Percentiles rank a stretch among this genome's conserved stretches.
These are phyloP conservation scores for Fusarium decemcellulare DNA, from an alignment of 2,329 filamentous ascomycete species.

Conservation along the genomic window DNA sequence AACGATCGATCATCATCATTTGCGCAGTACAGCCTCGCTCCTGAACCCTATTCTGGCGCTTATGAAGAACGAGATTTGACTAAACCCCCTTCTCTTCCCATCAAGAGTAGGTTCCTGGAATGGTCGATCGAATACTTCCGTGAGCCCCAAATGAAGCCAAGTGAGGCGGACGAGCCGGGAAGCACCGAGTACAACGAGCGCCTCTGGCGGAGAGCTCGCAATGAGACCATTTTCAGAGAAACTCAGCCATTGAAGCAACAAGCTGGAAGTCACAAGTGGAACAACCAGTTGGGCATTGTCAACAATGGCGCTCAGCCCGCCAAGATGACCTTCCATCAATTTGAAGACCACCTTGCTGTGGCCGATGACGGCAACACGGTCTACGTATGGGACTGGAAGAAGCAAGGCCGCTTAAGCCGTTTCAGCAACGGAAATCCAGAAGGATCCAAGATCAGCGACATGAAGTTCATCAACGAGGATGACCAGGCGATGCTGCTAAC, in stretches of 20 bases:
- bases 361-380: slow-evolving; percentile 94
- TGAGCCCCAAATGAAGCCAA: slow-evolving; percentile 97
- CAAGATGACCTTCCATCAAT: slow-evolving; percentile 97
- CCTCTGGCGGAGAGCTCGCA: slow-evolving; percentile 91
- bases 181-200: slow-evolving; percentile 97
- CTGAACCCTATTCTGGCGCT: slow-evolving; percentile 83
- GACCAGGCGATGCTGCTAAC: slow-evolving; percentile 96
- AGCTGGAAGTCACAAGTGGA: slow-evolving; percentile 90
- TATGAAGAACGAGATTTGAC: slow-evolving; percentile 75
- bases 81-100: slow-evolving; percentile 75
- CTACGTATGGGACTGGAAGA: slow-evolving; percentile 94
- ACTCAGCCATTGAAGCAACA: slow-evolving; percentile 95
- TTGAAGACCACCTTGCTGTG: slow-evolving; percentile 94
- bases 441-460: slow-evolving; percentile 92
- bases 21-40: slow-evolving; percentile 82
- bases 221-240: slow-evolving; percentile 91
- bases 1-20: slow-evolving; percentile 73
- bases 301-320: slow-evolving; percentile 91
- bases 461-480: slow-evolving; percentile 98
- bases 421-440: slow-evolving; percentile 96
- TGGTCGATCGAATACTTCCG: slow-evolving; percentile 99
- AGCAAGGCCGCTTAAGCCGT: slow-evolving; percentile 79
- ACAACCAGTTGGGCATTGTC: slow-evolving; percentile 84
- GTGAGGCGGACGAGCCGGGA: slow-evolving; percentile 95
- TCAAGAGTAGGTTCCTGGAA: slow-evolving; percentile 88